These are phyloP conservation scores for Tripterygium wilfordii DNA, from an alignment of 177 flowering plant genomes.

Conservation along the genomic window DNA sequence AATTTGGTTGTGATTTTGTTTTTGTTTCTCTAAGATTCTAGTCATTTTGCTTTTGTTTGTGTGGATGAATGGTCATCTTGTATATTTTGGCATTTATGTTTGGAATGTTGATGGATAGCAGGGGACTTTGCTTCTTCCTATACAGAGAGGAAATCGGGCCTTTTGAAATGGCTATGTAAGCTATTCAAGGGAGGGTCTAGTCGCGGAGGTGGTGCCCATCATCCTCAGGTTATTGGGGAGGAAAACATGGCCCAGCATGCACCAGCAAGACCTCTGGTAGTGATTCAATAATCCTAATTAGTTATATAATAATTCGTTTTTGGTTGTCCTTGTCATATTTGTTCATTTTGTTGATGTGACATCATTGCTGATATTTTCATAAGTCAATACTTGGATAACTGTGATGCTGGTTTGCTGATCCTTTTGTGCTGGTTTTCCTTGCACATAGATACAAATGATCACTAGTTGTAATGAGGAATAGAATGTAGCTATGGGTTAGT, in stretches of 20 bases:
- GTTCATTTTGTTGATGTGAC: no score
- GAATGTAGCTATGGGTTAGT: no score
- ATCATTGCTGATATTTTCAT: neutral
- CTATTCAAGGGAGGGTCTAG: slow-evolving; percentile 54
- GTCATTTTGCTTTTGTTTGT: slow-evolving; percentile 3
- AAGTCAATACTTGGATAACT: neutral
- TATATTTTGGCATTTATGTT: slow-evolving; percentile 2
- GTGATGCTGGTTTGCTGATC: no score
- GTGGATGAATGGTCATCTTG: no score
- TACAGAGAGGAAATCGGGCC: slow-evolving; percentile 60
- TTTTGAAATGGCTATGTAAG: slow-evolving; percentile 87
- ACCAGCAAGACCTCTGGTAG: slow-evolving; percentile 60
- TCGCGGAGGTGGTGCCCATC: slow-evolving; percentile 22
- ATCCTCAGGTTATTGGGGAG: slow-evolving; percentile 60
- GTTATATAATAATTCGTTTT: neutral
- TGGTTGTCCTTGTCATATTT: no score
- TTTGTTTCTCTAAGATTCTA: neutral
- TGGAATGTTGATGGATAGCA: slow-evolving; percentile 27
- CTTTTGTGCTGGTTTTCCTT: no score
- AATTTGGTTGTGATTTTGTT: neutral
- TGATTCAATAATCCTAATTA: neutral
- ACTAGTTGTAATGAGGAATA: no score
- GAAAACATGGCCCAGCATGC: slow-evolving; percentile 70
- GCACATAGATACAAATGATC: no score
- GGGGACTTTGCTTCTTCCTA: slow-evolving; percentile 52